Evolutionary conservation across 306 rosid genomes (phyloP).

Genomic region (Dicorynia guianensis): DNA sequence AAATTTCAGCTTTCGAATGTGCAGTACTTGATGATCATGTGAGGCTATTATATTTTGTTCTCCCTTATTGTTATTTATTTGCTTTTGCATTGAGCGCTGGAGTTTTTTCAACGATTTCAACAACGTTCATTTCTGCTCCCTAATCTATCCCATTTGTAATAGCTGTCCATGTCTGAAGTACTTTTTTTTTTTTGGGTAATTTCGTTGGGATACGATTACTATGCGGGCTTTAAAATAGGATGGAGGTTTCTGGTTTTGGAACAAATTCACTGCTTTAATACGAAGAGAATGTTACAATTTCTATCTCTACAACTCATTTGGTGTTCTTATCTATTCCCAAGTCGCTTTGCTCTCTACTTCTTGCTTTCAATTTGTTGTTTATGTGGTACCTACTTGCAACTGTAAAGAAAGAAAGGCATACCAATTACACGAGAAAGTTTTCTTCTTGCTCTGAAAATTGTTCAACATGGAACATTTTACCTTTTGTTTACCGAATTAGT

Average conservation of each 20-base stretch:
- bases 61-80: not conserved
- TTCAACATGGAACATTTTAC: not conserved
- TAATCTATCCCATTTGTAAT: not conserved
- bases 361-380: slow-evolving; percentile 10
- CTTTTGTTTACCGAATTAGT: slow-evolving; percentile 1
- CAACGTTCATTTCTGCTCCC: not conserved
- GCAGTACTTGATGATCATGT: not conserved
- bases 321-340: not conserved
- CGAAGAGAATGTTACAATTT: not conserved
- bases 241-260: slow-evolving; percentile 16
- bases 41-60: not conserved
- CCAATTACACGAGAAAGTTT: not conserved
- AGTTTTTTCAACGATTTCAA: not conserved
- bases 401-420: too few species aligned
- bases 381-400: too few species aligned
- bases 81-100: not conserved
- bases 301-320: slow-evolving; percentile 2
- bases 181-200: not conserved
- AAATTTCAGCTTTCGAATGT: slow-evolving; percentile 1
- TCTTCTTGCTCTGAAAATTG: slow-evolving; percentile 2
- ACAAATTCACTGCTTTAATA: slow-evolving; percentile 10
- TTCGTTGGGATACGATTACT: slow-evolving; percentile 14
- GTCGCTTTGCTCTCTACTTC: not conserved
- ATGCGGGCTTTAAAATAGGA: not conserved
- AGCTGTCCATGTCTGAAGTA: not conserved